Evolutionary conservation across 257 asterid species (phyloP), one percentile per base, ranked within the genome.

Genomic region (Parsonsia alboflavescens): DNA sequence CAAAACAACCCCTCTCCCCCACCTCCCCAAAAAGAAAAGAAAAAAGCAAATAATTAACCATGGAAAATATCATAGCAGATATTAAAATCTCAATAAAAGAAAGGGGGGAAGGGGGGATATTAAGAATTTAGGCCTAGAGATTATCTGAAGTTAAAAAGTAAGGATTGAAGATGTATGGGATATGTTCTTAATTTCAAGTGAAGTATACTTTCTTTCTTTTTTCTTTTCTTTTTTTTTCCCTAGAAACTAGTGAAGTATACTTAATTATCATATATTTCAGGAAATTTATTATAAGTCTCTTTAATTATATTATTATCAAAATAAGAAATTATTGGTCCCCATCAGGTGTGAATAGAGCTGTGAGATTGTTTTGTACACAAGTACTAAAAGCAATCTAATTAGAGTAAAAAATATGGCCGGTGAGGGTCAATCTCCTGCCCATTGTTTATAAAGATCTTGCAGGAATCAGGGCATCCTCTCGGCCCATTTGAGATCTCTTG

Each of bases 401-500:
- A 15, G 57, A n/a, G 53, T 50, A 69, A 44, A 69, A 76, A 0
- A 28, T 56, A 59, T 48, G 80, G 75, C 56, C 46, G 71, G 57
- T 61, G 65, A 76, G 44, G 44, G 53, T 41, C 48, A 26, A 56
- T 33, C 15, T 15, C 21, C 26, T 33, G 9, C 50, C 49, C 50
- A 63, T 62, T 36, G 24, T 74, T 70, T 56, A 57, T 33, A 64
- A 68, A 73, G 63, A 75, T 68, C 48, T 21, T n/a, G 70, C 72
- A 68, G 75, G 71, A 41, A 79, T 79, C 61, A 44, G 72, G 56
- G 65, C 68, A 49, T 36, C 65, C 65, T 50, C 73, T 70, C 72
- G 70, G 76, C 57, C 73, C 76, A 62, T 71, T 75, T 48, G 22
- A 72, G 80, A 80, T 80, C 61, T 65, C 13, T 67, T 59, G 69